phyloP scores from a whole-genome alignment of 441 rosid genomes.

The Euphorbia corollata region DNA sequence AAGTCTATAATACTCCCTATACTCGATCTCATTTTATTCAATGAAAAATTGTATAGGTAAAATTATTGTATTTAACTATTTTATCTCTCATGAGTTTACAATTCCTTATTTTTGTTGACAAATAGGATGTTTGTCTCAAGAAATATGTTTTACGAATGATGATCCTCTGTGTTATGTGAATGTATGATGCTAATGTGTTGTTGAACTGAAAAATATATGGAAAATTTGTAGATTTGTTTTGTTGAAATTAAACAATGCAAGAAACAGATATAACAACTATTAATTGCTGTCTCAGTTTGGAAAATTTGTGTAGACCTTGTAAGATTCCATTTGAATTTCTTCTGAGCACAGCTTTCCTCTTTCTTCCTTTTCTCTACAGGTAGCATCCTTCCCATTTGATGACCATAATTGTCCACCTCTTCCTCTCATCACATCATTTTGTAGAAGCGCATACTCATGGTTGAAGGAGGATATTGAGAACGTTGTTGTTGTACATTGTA shows the following conservation, averaged over 20 bases:
- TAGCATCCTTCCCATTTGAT: background rate
- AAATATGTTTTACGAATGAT: background rate
- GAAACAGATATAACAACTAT: background rate
- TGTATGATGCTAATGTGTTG: background rate
- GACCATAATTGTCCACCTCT: slow-evolving; percentile 75
- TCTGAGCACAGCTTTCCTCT: background rate
- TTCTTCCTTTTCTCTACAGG: background rate
- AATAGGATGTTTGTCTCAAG: background rate
- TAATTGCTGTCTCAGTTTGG: background rate
- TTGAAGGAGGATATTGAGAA: slow-evolving; percentile 77
- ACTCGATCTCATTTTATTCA: background rate
- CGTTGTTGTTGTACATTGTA: slow-evolving; percentile 84
- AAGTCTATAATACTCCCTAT: background rate
- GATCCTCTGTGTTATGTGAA: slow-evolving; percentile 6
- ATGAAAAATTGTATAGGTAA: background rate
- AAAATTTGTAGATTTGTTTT: background rate
- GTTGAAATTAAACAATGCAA: background rate
- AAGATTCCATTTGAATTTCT: slow-evolving; percentile 9
- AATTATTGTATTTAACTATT: background rate
- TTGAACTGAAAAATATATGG: background rate
- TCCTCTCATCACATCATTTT: slow-evolving; percentile 63
- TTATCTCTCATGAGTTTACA: background rate
- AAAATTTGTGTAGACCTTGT: background rate
- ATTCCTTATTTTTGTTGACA: background rate
- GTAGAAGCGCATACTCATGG: slow-evolving; percentile 83